phyloP scores from a whole-genome alignment of 768 basidiomycete species.

The Kwoniella europaea region DNA sequence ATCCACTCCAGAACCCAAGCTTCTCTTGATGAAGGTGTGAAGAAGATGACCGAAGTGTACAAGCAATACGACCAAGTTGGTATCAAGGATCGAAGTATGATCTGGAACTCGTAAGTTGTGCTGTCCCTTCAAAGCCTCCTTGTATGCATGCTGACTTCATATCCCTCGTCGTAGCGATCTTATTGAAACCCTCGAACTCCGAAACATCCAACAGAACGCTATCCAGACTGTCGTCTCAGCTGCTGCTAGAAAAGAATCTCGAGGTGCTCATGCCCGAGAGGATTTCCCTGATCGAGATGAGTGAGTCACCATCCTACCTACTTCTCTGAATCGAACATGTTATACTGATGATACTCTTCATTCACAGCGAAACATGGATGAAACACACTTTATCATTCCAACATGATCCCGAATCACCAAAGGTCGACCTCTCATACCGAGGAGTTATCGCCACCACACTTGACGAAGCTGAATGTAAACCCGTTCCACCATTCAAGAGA shows the following conservation, averaged over 20 bases:
- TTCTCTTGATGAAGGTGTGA: conserved; percentile 88
- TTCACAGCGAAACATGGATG: conserved; percentile 56
- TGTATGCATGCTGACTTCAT: no score
- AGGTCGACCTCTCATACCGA: conserved; percentile 89
- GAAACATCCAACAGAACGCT: conserved; percentile 93
- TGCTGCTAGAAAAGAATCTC: conserved; percentile 88
- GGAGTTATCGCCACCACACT: conserved; percentile 81
- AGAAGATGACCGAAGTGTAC: conserved; percentile 83
- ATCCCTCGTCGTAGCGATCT: conserved; percentile 69
- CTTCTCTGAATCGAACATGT: no score
- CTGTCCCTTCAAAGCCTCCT: no score
- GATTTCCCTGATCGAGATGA: conserved; percentile 99
- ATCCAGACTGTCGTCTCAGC: conserved; percentile 88
- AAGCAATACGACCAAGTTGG: conserved; percentile 87
- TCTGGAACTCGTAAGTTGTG: conserved; percentile 91
- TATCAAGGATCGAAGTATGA: conserved; percentile 98
- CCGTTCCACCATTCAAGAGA: conserved; percentile 91
- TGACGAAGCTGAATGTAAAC: conserved; percentile 95
- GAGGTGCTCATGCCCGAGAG: conserved; percentile 98
- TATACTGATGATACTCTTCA: background rate
- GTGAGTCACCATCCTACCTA: conserved; percentile 29
- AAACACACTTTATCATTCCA: conserved; percentile 86
- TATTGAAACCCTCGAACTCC: conserved; percentile 93
- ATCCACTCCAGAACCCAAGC: conserved; percentile 89
- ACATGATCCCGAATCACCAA: conserved; percentile 71